Conservation (phyloP, 768 basidiomycete genomes). For the Mycena floridula region DNA sequence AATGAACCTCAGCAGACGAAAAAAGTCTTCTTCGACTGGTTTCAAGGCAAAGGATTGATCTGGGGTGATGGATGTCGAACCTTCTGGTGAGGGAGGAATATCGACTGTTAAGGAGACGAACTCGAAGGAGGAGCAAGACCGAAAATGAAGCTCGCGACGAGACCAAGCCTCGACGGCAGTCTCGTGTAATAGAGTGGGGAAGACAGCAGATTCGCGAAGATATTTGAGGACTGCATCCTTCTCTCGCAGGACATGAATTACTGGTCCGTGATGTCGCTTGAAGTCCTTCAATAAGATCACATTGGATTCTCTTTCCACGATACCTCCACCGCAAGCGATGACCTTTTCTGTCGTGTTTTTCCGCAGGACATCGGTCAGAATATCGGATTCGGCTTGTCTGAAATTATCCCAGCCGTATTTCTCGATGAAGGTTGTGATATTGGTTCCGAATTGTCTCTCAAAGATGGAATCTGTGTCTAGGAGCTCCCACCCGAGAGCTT, state of each 20-base stretch:
- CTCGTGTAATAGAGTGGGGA: slow-evolving; percentile 65
- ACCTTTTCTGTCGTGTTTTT: slow-evolving; percentile 47
- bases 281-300: slow-evolving; percentile 50
- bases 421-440: slow-evolving; percentile 52
- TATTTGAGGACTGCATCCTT: slow-evolving; percentile 62
- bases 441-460: slow-evolving; percentile 36
- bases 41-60: slow-evolving; percentile 17
- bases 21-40: slow-evolving; percentile 43
- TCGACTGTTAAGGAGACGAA: slow-evolving; percentile 53
- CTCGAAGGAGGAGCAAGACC: slow-evolving; percentile 57
- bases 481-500: slow-evolving; percentile 46
- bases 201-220: slow-evolving; percentile 46
- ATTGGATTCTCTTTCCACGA: slow-evolving; percentile 66
- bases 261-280: slow-evolving; percentile 43
- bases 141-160: slow-evolving; percentile 58
- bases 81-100: slow-evolving; percentile 13
- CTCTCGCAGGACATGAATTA: slow-evolving; percentile 72
- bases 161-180: slow-evolving; percentile 58
- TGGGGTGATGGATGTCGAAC: slow-evolving; percentile 9
- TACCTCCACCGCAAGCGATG: slow-evolving; percentile 71
- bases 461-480: slow-evolving; percentile 68
- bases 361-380: slow-evolving; percentile 49
- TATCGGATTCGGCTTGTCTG: slow-evolving; percentile 58
- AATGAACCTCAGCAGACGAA: slow-evolving; percentile 67
- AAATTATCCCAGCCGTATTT: slow-evolving; percentile 65